These are phyloP conservation scores for Hirschioporus abietinus DNA, from an alignment of 768 basidiomycete genomes.

Conservation along the genomic window DNA sequence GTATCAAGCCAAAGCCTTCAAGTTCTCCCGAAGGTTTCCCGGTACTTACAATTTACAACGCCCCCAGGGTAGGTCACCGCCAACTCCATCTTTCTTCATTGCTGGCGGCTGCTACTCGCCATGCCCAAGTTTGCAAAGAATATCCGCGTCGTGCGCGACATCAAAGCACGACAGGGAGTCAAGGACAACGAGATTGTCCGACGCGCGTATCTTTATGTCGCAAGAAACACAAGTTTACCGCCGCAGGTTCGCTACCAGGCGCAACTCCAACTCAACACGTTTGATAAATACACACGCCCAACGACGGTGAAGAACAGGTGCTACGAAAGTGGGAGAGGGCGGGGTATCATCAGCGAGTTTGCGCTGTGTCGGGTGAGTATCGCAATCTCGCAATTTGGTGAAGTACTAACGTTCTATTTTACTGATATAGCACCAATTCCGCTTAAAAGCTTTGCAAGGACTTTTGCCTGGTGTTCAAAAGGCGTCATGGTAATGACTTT, in stretches of 20 bases:
- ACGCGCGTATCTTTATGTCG: conserved; percentile 88
- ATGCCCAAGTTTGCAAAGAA: conserved; percentile 27
- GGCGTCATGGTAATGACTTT: conserved; percentile 72
- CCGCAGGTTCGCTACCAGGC: conserved; percentile 89
- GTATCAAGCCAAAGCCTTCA: background rate
- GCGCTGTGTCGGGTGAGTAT: conserved; percentile 68
- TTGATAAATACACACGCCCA: conserved; percentile 78
- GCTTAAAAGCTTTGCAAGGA: conserved; percentile 73
- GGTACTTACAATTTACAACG: background rate
- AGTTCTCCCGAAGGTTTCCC: background rate
- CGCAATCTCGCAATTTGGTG: background rate
- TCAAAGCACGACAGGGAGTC: conserved; percentile 71
- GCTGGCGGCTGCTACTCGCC: conserved; percentile 7
- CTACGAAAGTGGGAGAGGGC: conserved; percentile 74
- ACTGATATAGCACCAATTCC: conserved; percentile 74
- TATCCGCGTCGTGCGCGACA: conserved; percentile 63
- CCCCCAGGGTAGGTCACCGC: background rate
- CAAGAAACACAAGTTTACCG: conserved; percentile 86
- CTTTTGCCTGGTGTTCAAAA: conserved; percentile 86
- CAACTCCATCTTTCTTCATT: background rate
- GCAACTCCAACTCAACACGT: conserved; percentile 87
- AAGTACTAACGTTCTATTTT: background rate
- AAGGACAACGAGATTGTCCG: conserved; percentile 74
- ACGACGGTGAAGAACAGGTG: conserved; percentile 89
- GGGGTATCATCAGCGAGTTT: conserved; percentile 88